Conservation (phyloP, 345 rosid genomes). For the Microcos paniculata region DNA sequence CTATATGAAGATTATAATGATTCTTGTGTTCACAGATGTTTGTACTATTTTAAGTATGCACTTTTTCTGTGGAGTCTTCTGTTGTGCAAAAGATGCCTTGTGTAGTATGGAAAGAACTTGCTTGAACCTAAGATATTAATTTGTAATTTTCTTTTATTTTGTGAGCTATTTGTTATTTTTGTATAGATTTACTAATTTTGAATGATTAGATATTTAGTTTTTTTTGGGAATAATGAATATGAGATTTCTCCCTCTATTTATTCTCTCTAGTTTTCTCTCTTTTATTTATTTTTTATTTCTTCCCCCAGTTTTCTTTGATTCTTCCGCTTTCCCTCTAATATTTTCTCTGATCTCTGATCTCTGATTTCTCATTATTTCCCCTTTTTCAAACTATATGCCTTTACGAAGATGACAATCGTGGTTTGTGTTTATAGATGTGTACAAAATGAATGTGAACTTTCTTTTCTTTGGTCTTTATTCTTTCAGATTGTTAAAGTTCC, state of each 20-base stretch:
- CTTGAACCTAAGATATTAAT: too few species aligned
- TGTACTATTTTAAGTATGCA: too few species aligned
- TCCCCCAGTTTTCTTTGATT: background rate
- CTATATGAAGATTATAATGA: too few species aligned
- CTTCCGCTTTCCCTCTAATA: background rate
- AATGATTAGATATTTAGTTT: too few species aligned
- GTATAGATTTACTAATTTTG: too few species aligned
- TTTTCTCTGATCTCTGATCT: background rate
- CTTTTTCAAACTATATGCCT: background rate
- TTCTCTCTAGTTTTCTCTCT: background rate
- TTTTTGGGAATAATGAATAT: too few species aligned
- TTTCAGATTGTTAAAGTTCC: background rate
- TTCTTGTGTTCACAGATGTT: too few species aligned
- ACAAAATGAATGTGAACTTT: background rate
- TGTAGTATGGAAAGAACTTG: too few species aligned
- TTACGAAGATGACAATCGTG: background rate
- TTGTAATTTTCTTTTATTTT: too few species aligned
- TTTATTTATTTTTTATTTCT: background rate
- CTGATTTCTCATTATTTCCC: background rate
- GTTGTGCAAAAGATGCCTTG: too few species aligned
- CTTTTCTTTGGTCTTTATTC: slow-evolving; percentile 9
- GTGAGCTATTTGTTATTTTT: too few species aligned
- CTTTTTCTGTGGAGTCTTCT: too few species aligned
- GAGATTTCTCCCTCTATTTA: background rate
- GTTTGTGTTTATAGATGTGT: background rate